Evolutionary conservation across 805 yeast species (phyloP).

Genomic region (Barnettozyma botsteinii): DNA sequence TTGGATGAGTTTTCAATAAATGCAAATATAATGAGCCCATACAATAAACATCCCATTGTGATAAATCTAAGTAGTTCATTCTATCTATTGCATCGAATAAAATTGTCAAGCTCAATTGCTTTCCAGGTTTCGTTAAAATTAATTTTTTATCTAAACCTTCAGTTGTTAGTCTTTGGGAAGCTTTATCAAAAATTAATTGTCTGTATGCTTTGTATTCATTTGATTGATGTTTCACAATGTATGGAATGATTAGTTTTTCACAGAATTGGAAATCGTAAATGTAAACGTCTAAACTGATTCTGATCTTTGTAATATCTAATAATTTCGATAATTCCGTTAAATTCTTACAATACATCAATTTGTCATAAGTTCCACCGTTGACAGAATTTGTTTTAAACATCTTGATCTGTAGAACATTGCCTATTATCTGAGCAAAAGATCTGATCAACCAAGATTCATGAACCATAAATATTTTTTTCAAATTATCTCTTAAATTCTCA

Average conservation of each 20-base stretch:
- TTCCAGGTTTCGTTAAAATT: conserved; percentile 53
- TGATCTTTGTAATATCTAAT: conserved; percentile 70
- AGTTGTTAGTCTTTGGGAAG: conserved; percentile 40
- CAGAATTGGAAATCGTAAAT: conserved; percentile 50
- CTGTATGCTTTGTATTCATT: conserved; percentile 32
- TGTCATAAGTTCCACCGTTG: conserved; percentile 14
- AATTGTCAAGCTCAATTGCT: conserved; percentile 38
- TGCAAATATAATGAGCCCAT: conserved; percentile 38
- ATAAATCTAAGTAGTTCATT: conserved; percentile 52
- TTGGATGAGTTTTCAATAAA: conserved; percentile 45
- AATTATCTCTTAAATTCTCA: conserved; percentile 42
- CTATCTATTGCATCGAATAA: conserved; percentile 45
- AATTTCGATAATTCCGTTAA: conserved; percentile 28
- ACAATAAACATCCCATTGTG: conserved; percentile 55
- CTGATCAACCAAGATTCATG: conserved; percentile 90
- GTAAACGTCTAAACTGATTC: conserved; percentile 73
- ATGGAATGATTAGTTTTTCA: conserved; percentile 44
- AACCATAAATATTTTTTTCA: conserved; percentile 66
- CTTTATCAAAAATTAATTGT: conserved; percentile 41
- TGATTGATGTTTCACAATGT: conserved; percentile 27
- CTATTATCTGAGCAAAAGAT: conserved; percentile 65
- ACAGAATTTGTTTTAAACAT: conserved; percentile 27
- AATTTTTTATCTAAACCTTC: conserved; percentile 37
- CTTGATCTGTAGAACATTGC: conserved; percentile 53
- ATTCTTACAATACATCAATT: conserved; percentile 31